phyloP scores from a whole-genome alignment of 1,284 basidiomycete species.

The Athelia psychrophila region DNA sequence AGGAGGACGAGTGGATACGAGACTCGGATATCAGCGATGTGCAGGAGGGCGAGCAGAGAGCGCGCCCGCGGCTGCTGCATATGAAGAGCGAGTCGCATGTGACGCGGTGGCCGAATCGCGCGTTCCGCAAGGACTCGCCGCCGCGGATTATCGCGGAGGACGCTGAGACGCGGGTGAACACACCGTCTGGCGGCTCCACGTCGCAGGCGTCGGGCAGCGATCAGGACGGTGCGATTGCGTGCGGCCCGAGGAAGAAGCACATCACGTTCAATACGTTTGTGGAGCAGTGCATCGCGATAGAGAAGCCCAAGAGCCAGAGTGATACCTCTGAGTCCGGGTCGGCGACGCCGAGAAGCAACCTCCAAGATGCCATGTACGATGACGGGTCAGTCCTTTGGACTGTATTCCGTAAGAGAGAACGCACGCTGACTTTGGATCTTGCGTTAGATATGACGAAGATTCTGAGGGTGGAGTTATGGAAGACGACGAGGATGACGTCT shows the following conservation, averaged over 20 bases:
- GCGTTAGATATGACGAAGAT: constrained; percentile 30
- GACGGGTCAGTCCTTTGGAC: constrained; percentile 56
- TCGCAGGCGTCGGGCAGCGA: constrained; percentile 16
- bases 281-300: constrained; percentile 96
- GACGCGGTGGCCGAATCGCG: constrained; percentile 43
- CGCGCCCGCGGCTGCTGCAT: constrained; percentile 61
- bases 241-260: constrained; percentile 47
- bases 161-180: constrained; percentile 6
- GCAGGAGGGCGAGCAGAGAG: constrained; percentile 17
- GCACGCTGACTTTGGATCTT: constrained; percentile 10
- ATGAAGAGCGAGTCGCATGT: constrained; percentile 87
- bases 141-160: constrained; percentile 43
- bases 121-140: constrained; percentile 64
- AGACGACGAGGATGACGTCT: constrained; percentile 21
- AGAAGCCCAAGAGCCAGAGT: constrained; percentile 47
- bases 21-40: constrained; percentile 24
- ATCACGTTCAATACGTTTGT: constrained; percentile 99
- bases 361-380: constrained; percentile 42
- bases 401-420: background rate
- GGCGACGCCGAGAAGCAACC: background rate
- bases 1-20: constrained; percentile 30
- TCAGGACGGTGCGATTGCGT: constrained; percentile 38
- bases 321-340: background rate
- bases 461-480: constrained; percentile 25
- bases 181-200: constrained; percentile 8